phyloP scores from a whole-genome alignment of 805 yeast species.

The Lipomyces sp. region DNA sequence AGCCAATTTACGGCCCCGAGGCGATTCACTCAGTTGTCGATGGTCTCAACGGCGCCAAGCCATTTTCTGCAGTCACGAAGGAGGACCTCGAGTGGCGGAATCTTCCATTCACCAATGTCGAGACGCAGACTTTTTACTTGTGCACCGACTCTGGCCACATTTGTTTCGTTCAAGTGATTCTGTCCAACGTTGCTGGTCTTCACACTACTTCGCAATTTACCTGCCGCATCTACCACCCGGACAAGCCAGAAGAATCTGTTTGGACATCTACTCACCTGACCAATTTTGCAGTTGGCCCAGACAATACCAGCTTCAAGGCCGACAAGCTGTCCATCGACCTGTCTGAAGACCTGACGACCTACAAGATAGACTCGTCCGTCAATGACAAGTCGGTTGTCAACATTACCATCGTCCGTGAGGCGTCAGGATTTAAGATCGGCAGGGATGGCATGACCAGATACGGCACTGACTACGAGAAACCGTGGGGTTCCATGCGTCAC shows the following conservation, averaged over 20 bases:
- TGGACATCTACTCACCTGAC: slow-evolving; percentile 95
- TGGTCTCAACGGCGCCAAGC: slow-evolving; percentile 58
- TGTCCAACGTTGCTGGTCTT: slow-evolving; percentile 86
- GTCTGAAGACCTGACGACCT: slow-evolving; percentile 56
- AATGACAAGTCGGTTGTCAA: slow-evolving; percentile 73
- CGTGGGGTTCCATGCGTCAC: slow-evolving; percentile 98
- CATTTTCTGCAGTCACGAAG: slow-evolving; percentile 61
- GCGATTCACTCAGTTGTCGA: slow-evolving; percentile 85
- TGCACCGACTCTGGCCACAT: slow-evolving; percentile 62
- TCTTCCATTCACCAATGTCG: slow-evolving; percentile 87
- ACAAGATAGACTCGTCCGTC: slow-evolving; percentile 63
- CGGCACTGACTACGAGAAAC: slow-evolving; percentile 80
- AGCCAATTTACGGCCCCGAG: slow-evolving; percentile 93
- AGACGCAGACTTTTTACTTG: slow-evolving; percentile 92
- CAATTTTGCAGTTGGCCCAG: slow-evolving; percentile 67
- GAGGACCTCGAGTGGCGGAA: slow-evolving; percentile 76
- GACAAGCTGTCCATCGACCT: slow-evolving; percentile 69
- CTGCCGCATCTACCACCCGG: slow-evolving; percentile 69
- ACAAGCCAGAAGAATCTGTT: slow-evolving; percentile 57
- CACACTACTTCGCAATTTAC: slow-evolving; percentile 85
- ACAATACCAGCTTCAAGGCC: slow-evolving; percentile 70
- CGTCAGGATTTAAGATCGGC: slow-evolving; percentile 89
- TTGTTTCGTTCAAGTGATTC: slow-evolving; percentile 86
- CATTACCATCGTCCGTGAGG: slow-evolving; percentile 61
- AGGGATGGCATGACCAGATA: slow-evolving; percentile 82